Evolutionary conservation across 192 early-diverging fungal species (phyloP), one percentile per base, ranked within the genome.

Genomic region (Irineochytrium annulatum): DNA sequence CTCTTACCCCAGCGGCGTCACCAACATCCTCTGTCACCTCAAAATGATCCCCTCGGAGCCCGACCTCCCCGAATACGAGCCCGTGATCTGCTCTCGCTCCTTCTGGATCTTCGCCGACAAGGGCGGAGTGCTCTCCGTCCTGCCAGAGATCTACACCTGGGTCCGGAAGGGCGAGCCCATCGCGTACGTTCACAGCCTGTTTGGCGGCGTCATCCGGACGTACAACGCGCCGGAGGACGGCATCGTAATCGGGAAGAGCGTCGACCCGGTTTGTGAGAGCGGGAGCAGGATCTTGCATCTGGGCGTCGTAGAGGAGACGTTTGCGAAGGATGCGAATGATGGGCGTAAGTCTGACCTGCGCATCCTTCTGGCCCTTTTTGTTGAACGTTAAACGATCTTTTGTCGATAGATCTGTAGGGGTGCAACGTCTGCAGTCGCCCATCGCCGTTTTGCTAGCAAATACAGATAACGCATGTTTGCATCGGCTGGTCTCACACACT

Each of bases 151-250:
- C 6, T 85, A 84, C 65, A 86, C 83, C 0, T 83, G 79, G 69
- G 79, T 89, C 22, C 77, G 78, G 31, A 83, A 86, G 28, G 86
- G 84, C 48, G 84, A 89, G 31, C 52, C 80, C 17, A 89, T 89
- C 69, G 87, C 87, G 0, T 79, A 81, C 8, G 56, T 89, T 29
- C 74, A 86, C 55, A 83, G 77, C 35, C 80, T 89, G 32, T 89
- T 89, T 72, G 87, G 87, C 8, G 77, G 78, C 48, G 64, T 87
- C 22, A 82, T 83, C 22, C 80, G 87, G 44, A 74, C 78, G 48
- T 87, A 86, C 60, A 85, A 78, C 75, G 84, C 87, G 24, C 87
- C 87, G 1, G 78, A 82, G 53, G 82, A 85, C 63, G 86, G 86
- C 46, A 77, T 89, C 57, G 81, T 89, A 48, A 35, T 30, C 34